Evolutionary conservation across 495 filamentous ascomycete species (phyloP), one percentile per base, ranked within the genome.

Genomic region (Xylaria cubensis): DNA sequence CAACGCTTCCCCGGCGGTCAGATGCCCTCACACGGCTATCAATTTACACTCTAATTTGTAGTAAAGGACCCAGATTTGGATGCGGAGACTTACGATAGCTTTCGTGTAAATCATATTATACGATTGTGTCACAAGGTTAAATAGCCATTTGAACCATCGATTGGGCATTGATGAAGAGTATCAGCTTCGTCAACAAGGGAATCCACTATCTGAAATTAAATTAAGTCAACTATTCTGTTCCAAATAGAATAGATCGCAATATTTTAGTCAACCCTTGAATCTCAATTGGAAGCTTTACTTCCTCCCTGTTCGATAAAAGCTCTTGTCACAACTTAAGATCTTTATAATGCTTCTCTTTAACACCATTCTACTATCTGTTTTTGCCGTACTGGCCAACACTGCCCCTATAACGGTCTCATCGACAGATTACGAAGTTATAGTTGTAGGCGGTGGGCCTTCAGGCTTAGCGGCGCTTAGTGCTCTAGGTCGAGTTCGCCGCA

Each of bases 401-500:
- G 56, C 56, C 32, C 56, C 56, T 36, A n/a, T 61, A 36, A 5
- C 36, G 6, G 12, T 58, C 26, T n/a, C 56, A 2, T 61, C 56
- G 6, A 36, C 56, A 21, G 67, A 82, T 76, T 65, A 65, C 13
- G 76, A 78, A 42, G 74, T 73, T 58, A 69, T 78, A 24, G 50
- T 78, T 26, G 74, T 78, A 0, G 76, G 76, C 24, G 76, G 76
- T 12, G 76, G 76, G 13, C 76, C 76, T 34, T 75, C 76, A 17
- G 76, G 85, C 1, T 79, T 86, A 17, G 81, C 75, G 32, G 80
- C 83, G n/a, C 62, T 87, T 21, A 89, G 87, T 72, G 86, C 84
- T 71, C 82, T 89, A 8, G 85, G 84, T 17, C 84, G 87, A 5
- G 87, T 89, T 10, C 82, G 84, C 9, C 80, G 87, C 13, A 84